These are phyloP conservation scores for Alisma plantagoaquatica DNA, from an alignment of 106 monocot genomes.

Conservation along the genomic window DNA sequence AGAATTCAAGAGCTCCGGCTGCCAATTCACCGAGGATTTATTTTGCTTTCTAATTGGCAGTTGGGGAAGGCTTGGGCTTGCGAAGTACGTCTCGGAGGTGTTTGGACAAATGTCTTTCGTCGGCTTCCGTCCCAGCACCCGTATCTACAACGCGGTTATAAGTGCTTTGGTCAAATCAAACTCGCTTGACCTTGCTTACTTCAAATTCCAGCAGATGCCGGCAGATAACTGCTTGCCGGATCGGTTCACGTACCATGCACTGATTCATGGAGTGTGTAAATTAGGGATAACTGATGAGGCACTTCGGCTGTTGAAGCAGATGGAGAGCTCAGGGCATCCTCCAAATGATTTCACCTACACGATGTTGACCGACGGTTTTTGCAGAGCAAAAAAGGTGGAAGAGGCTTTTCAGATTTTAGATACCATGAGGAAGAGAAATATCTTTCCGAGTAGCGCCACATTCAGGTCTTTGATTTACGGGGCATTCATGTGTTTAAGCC, in stretches of 20 bases:
- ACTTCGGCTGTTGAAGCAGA: constrained; percentile 58
- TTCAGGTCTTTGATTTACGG: constrained; percentile 71
- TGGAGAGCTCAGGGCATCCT: constrained; percentile 35
- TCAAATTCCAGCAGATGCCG: constrained; percentile 92
- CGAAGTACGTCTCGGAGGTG: constrained; percentile 64
- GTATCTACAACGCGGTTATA: constrained; percentile 75
- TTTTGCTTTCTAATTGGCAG: constrained; percentile 61
- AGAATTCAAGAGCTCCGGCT: constrained; percentile 38
- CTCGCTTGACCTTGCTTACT: constrained; percentile 72
- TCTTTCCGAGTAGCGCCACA: constrained; percentile 63
- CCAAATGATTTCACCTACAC: constrained; percentile 90
- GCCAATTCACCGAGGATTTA: constrained; percentile 45
- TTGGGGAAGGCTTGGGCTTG: constrained; percentile 81
- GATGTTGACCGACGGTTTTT: constrained; percentile 87
- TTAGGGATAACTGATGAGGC: constrained; percentile 75
- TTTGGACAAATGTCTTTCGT: constrained; percentile 53
- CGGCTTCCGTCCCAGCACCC: no score
- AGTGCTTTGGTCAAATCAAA: constrained; percentile 60
- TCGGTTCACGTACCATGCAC: constrained; percentile 79
- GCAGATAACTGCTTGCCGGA: constrained; percentile 70
- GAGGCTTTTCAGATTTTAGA: constrained; percentile 52
- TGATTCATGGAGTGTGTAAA: constrained; percentile 87
- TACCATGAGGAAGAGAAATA: constrained; percentile 45
- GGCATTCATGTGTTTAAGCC: constrained; percentile 36
- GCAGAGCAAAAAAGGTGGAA: constrained; percentile 57